These are phyloP conservation scores for Coemansia sp. DNA, from an alignment of 192 early-diverging fungal species.

Conservation along the genomic window DNA sequence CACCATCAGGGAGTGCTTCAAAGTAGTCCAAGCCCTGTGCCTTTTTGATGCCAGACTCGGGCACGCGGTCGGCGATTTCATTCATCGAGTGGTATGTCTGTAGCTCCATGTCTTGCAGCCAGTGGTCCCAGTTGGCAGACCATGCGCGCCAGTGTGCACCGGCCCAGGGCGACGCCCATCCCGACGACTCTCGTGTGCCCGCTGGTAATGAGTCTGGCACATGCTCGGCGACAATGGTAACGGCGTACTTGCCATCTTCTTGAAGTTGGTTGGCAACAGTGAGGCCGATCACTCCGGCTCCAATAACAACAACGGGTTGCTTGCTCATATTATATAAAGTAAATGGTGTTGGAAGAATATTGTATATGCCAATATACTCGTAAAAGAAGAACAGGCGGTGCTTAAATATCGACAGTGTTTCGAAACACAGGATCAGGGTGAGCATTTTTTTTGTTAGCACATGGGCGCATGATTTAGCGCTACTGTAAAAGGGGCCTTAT, in stretches of 20 bases:
- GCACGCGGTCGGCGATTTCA: constrained; percentile 16
- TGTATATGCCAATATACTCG: background rate
- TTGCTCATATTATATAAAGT: constrained; percentile 8
- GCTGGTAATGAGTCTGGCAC: constrained; percentile 11
- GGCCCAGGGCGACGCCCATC: constrained; percentile 58
- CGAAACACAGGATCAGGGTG: background rate
- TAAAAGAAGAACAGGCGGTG: background rate
- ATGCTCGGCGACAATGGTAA: constrained; percentile 54
- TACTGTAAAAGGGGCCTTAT: background rate
- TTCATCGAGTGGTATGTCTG: constrained; percentile 33
- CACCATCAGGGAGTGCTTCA: constrained; percentile 13
- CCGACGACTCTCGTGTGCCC: constrained; percentile 33
- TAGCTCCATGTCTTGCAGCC: constrained; percentile 45
- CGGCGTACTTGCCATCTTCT: constrained; percentile 34
- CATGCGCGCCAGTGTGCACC: constrained; percentile 71
- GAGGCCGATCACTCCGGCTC: constrained; percentile 67
- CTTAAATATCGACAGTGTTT: background rate
- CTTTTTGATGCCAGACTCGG: constrained; percentile 30
- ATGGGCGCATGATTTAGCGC: background rate
- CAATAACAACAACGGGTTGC: constrained; percentile 52
- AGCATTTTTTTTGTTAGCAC: background rate
- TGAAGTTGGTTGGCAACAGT: constrained; percentile 58
- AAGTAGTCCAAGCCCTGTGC: constrained; percentile 22
- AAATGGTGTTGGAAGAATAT: background rate
- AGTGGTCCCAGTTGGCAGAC: constrained; percentile 49